Percentiles rank a stretch among this genome's conserved stretches.
Conservation (phyloP, 2,329 filamentous ascomycete species). For the Colletotrichum sp. region DNA sequence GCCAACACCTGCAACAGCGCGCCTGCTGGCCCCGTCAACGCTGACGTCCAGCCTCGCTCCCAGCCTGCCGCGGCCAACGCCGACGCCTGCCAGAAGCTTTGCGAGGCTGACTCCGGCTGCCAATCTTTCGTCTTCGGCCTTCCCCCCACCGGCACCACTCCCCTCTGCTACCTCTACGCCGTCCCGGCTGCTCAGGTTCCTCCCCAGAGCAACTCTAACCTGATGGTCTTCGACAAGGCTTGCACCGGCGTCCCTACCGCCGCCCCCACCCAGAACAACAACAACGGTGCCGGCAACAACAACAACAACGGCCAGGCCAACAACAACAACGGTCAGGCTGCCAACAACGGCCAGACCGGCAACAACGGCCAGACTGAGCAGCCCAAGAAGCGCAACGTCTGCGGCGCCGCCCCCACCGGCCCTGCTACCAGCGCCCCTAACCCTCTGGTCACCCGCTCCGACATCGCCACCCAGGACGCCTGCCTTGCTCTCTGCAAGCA, state of each 20-base stretch:
- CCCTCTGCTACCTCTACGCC: slow-evolving; percentile 6
- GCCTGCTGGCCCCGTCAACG: neutral
- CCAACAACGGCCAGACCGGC: neutral
- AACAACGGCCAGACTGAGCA: neutral
- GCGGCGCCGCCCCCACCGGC: slow-evolving; percentile 13
- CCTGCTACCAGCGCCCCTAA: neutral
- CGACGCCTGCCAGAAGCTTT: slow-evolving; percentile 9
- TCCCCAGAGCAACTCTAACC: slow-evolving; percentile 2
- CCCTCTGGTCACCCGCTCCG: neutral
- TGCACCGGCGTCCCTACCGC: neutral
- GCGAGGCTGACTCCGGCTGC: slow-evolving; percentile 2
- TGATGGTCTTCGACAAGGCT: slow-evolving; percentile 11
- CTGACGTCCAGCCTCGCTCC: neutral
- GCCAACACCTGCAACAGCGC: slow-evolving; percentile 2
- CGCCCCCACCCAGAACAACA: neutral
- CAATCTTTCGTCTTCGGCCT: slow-evolving; percentile 2
- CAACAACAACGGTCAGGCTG: neutral
- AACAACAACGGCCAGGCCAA: neutral
- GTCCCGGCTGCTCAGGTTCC: slow-evolving; percentile 4
- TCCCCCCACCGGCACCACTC: neutral
- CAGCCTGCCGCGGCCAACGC: slow-evolving; percentile 7
- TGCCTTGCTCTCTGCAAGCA: slow-evolving; percentile 16
- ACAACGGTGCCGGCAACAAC: neutral
- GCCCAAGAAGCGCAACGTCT: slow-evolving; percentile 3
- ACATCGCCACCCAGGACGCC: slow-evolving; percentile 5